Evolutionary conservation across 2,329 filamentous ascomycete genomes (phyloP).

Genomic region (Trichophyton simii): DNA sequence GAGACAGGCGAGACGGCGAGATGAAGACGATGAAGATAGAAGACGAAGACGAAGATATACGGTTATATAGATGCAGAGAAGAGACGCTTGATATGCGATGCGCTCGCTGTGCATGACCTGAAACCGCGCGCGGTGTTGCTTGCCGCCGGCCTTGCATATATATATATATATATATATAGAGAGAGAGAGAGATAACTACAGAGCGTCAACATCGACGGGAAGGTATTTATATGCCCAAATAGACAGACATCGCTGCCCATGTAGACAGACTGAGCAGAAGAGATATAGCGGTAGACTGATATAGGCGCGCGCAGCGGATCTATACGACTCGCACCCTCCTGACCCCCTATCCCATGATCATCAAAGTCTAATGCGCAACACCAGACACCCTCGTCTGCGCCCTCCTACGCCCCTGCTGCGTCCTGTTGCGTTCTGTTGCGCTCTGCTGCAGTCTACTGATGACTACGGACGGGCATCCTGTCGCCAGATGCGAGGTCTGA

Average conservation of each 20-base stretch:
- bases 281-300: background rate
- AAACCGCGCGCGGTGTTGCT: background rate
- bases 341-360: constrained; percentile 2
- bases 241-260: background rate
- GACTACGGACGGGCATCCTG: background rate
- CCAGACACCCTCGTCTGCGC: background rate
- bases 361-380: constrained; percentile 1
- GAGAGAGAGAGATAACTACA: too few relatives aligned
- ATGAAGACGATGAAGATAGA: background rate
- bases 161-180: too few relatives aligned
- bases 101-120: background rate
- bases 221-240: background rate
- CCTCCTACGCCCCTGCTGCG: background rate
- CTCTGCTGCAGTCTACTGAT: background rate
- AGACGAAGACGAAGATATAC: background rate
- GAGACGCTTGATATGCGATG: too few relatives aligned
- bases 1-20: background rate
- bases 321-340: background rate
- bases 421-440: background rate
- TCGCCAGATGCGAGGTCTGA: background rate
- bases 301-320: background rate
- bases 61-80: background rate
- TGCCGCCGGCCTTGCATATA: background rate
- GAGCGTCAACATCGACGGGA: background rate
- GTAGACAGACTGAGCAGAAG: background rate